Evolutionary conservation across 192 early-diverging fungal genomes (phyloP).

Genomic region (Phycomyces blakesleeanus): DNA sequence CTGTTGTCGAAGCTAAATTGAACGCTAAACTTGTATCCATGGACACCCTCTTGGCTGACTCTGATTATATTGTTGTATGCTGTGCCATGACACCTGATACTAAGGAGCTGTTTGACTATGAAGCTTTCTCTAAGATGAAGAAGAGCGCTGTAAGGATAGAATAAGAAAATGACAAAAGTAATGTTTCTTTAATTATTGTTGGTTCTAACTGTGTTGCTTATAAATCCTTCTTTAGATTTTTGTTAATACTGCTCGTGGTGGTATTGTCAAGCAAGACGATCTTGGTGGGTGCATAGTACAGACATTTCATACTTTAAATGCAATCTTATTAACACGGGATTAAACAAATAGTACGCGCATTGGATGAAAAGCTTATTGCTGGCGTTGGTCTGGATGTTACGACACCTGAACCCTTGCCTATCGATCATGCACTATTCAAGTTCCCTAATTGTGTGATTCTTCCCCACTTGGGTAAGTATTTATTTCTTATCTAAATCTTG

Average conservation of each 20-base stretch:
- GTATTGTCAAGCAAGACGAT: constrained; percentile 72
- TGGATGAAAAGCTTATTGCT: constrained; percentile 56
- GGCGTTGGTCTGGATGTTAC: constrained; percentile 83
- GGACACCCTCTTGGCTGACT: constrained; percentile 51
- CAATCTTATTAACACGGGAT: neutral
- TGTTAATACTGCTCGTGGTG: constrained; percentile 80
- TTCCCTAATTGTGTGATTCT: constrained; percentile 65
- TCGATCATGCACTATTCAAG: constrained; percentile 53
- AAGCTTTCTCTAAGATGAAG: constrained; percentile 71
- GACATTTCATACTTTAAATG: too few relatives aligned
- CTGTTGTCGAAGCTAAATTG: constrained; percentile 39
- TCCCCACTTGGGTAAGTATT: constrained; percentile 68
- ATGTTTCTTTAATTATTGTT: neutral
- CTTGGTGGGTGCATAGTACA: constrained; percentile 6
- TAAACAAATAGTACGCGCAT: constrained; percentile 48
- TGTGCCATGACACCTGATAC: constrained; percentile 74
- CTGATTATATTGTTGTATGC: constrained; percentile 73
- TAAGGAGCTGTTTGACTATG: constrained; percentile 61
- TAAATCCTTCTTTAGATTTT: constrained; percentile 46
- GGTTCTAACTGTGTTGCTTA: neutral
- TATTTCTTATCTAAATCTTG: neutral
- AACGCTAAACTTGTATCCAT: constrained; percentile 51
- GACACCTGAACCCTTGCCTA: constrained; percentile 76
- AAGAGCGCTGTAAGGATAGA: constrained; percentile 40
- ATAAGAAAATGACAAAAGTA: too few relatives aligned